A percentile compares a stretch with the other conserved stretches of the same genome.
phyloP scores from a whole-genome alignment of 2,329 filamentous ascomycete genomes.

The Apiospora sp. region DNA sequence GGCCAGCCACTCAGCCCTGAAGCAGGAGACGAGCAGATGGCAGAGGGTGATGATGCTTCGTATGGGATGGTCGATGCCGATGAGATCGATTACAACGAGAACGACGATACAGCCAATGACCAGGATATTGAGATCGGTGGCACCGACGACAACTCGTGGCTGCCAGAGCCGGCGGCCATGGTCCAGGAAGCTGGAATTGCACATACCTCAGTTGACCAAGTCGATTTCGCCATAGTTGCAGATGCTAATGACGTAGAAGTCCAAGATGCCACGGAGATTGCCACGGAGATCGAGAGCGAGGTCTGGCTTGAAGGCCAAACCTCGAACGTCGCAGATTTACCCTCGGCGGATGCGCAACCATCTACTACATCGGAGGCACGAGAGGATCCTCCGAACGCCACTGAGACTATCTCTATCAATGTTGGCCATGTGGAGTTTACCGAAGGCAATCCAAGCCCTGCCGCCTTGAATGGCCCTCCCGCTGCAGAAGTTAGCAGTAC shows the following conservation, averaged over 20 bases:
- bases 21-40: slow-evolving; percentile 44
- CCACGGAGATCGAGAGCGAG: background rate
- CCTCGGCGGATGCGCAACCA: background rate
- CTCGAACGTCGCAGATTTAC: background rate
- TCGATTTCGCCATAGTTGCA: slow-evolving; percentile 14
- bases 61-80: slow-evolving; percentile 44
- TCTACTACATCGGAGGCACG: background rate
- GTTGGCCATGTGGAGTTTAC: background rate
- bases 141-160: slow-evolving; percentile 38
- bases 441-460: background rate
- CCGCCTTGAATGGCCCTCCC: background rate
- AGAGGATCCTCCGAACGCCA: background rate
- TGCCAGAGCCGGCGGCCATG: slow-evolving; percentile 30
- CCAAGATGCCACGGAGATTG: background rate
- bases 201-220: slow-evolving; percentile 28
- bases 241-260: slow-evolving; percentile 26
- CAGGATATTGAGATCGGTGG: slow-evolving; percentile 43
- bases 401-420: background rate
- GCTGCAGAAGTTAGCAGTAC: background rate
- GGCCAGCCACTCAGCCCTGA: slow-evolving; percentile 42
- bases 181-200: slow-evolving; percentile 28
- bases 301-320: slow-evolving; percentile 11
- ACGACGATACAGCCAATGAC: slow-evolving; percentile 36
- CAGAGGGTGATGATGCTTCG: slow-evolving; percentile 43
- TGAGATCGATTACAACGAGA: slow-evolving; percentile 38